Evolutionary conservation across 2,329 filamentous ascomycete species (phyloP).

Genomic region (Pyrenophora teres): DNA sequence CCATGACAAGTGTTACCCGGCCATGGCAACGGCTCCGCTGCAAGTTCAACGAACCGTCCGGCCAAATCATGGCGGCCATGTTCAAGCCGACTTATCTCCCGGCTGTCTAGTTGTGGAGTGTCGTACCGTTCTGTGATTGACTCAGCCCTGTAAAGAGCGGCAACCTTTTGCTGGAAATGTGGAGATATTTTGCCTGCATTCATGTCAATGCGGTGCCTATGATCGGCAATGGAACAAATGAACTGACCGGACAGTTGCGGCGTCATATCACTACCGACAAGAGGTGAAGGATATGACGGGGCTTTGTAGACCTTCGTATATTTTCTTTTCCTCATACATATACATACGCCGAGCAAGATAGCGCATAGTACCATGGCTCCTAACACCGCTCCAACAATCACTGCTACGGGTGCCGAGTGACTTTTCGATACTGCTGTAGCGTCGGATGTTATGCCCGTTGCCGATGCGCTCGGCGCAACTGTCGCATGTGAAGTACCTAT

Average conservation of each 20-base stretch:
- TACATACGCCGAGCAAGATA: conserved; percentile 10
- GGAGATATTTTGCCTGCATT: conserved; percentile 1
- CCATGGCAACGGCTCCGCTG: conserved; percentile 11
- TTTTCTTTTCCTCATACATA: conserved; percentile 18
- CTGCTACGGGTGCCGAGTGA: conserved; percentile 14
- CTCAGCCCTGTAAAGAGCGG: not conserved
- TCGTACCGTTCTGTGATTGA: conserved; percentile 13
- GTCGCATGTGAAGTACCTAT: conserved; percentile 1
- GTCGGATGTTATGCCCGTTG: not conserved
- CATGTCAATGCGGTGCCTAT: not conserved
- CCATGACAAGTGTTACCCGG: not conserved
- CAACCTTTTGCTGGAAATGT: conserved; percentile 2
- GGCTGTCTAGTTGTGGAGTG: conserved; percentile 12
- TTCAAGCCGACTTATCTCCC: conserved; percentile 4
- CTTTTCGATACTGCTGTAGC: not conserved
- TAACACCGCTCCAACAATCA: conserved; percentile 31
- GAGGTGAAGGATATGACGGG: conserved; percentile 30
- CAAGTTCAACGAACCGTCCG: conserved; percentile 10
- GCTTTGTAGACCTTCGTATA: conserved; percentile 26
- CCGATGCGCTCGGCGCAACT: conserved; percentile 3
- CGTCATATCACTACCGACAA: conserved; percentile 33
- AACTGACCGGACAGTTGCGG: conserved; percentile 12
- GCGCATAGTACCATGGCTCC: conserved; percentile 24
- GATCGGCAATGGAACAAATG: not conserved
- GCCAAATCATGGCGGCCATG: not conserved